Evolutionary conservation across 129 eudicot genomes (phyloP), one percentile per base, ranked within the genome.

Genomic region (Glebionis coronaria): DNA sequence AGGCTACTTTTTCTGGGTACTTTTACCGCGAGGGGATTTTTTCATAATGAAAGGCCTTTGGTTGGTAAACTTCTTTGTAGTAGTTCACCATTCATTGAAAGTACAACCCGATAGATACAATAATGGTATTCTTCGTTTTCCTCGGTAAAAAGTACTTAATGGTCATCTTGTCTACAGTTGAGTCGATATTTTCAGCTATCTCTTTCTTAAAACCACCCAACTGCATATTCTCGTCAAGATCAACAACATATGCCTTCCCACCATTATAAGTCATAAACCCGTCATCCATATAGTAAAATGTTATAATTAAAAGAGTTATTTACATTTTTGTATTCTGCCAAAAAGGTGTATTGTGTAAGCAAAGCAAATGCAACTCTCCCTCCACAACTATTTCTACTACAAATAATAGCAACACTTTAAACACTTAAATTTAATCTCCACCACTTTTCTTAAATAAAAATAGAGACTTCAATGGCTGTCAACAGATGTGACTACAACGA

Each of bases 31-130:
- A 12, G 80, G 65, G 38, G 63, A 73, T 25, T 80, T 80, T 65
- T 70, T 75, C 80, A 75, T 74, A 4, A 80, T 68, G n/a, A 50
- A 80, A 80, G 11, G 75, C 80, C 55, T 80, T 80, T 21, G 75
- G 70, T 29, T 80, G 80, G 63, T 70, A 78, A 13, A 77, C 67
- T n/a, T 80, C 80, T 68, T 68, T 64, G 45, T 74, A 80, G 70
- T 74, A 80, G 63, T 28, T 74, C 28, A 80, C 84, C 84, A 80
- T 80, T 57, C 84, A 69, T 63, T 80, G 79, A 44, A 74, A 80
- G 61, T 80, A 80, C 57, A 74, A 74, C 13, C 74, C 84, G 70
- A 74, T 80, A 11, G 84, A 80, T 4, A 80, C 76, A 1, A 80
- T 80, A 12, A 80, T 80, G 25, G 74, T 73, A 64, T 75, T 80